Percentiles rank a stretch among this genome's conserved stretches.
These are phyloP conservation scores for Aspergillus cejpii DNA, from an alignment of 2,329 filamentous ascomycete species.

Conservation along the genomic window DNA sequence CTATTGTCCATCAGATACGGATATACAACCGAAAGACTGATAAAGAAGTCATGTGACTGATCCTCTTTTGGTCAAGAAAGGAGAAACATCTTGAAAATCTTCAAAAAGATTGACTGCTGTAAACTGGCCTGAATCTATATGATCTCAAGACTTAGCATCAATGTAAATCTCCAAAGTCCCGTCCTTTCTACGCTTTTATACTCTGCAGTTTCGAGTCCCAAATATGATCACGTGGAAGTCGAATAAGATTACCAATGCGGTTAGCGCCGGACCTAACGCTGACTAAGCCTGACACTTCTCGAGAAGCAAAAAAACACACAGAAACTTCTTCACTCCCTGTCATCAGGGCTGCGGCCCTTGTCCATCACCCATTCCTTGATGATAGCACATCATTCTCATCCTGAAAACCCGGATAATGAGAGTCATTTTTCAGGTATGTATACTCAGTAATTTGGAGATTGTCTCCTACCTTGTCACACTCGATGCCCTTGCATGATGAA, in stretches of 20 bases:
- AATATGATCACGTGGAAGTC: conserved; percentile 8
- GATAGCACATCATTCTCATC: conserved; percentile 3
- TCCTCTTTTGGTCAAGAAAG: too few relatives aligned
- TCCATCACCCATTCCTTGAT: conserved; percentile 2
- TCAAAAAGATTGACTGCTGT: too few relatives aligned
- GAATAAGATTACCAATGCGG: background rate
- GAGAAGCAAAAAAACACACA: conserved; percentile 1
- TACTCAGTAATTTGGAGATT: background rate
- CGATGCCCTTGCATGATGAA: conserved; percentile 48
- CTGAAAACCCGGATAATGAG: conserved; percentile 25
- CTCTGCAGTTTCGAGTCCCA: too few relatives aligned
- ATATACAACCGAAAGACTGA: too few relatives aligned
- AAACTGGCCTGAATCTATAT: too few relatives aligned
- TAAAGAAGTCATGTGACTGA: too few relatives aligned
- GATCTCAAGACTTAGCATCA: too few relatives aligned
- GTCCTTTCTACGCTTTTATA: too few relatives aligned
- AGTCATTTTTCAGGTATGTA: conserved; percentile 27
- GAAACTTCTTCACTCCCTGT: conserved; percentile 15
- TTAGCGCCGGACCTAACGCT: conserved; percentile 1
- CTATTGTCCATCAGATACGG: too few relatives aligned
- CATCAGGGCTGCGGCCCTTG: conserved; percentile 30
- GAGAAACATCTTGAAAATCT: too few relatives aligned
- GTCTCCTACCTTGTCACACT: background rate
- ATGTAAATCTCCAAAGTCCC: too few relatives aligned
- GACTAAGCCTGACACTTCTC: conserved; percentile 12